Percentiles rank a stretch among this genome's conserved stretches.
Conservation (phyloP, 208 protist genomes). For the Trypanosoma melophagium region DNA sequence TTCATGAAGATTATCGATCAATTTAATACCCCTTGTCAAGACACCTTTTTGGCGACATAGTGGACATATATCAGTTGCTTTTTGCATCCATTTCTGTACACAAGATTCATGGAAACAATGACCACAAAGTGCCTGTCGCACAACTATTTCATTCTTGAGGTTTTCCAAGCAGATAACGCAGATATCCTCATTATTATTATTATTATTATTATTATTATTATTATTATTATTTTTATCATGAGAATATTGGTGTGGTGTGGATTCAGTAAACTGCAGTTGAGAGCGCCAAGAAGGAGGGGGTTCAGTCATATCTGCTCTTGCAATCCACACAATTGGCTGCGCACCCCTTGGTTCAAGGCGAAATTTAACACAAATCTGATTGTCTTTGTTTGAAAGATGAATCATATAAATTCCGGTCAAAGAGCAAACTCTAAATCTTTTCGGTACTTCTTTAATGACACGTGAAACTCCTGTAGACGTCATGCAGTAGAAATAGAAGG, state of each 20-base stretch:
- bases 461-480: conserved; percentile 26
- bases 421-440: conserved; percentile 35
- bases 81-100: conserved; percentile 46
- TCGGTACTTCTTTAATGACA: conserved; percentile 25
- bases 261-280: background rate
- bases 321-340: conserved; percentile 53
- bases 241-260: too few species aligned
- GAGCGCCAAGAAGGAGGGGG: conserved; percentile 21
- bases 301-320: conserved; percentile 9
- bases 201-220: conserved; percentile 24
- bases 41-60: conserved; percentile 49
- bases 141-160: conserved; percentile 33
- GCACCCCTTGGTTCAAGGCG: conserved; percentile 51
- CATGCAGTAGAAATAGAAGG: conserved; percentile 46
- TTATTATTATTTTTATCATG: conserved; percentile 14
- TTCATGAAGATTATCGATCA: conserved; percentile 36
- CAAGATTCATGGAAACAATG: conserved; percentile 73
- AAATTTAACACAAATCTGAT: conserved; percentile 26
- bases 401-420: conserved; percentile 35
- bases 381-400: conserved; percentile 18
- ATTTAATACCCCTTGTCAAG: conserved; percentile 27
- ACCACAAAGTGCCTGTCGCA: conserved; percentile 56
- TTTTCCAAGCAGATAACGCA: conserved; percentile 55
- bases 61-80: conserved; percentile 44
- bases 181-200: conserved; percentile 28